Conservation (phyloP, 2,329 filamentous ascomycete genomes). For the Berkeleyomyces basicola region DNA sequence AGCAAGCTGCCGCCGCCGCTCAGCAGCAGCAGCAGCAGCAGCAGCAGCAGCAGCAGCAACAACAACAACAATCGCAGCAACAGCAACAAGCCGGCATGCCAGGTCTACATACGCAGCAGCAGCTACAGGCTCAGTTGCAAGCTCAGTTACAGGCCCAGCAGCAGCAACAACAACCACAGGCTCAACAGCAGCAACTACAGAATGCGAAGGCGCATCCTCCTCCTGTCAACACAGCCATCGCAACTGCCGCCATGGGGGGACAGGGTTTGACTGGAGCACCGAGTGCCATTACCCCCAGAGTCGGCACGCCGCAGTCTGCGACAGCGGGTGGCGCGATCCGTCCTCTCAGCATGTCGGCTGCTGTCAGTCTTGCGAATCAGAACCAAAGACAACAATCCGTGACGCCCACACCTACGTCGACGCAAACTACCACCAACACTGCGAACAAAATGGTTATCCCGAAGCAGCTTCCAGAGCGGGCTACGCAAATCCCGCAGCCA, state of each 20-base stretch:
- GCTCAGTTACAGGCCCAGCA: constrained; percentile 17
- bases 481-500: constrained; percentile 53
- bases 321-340: constrained; percentile 22
- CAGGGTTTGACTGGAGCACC: constrained; percentile 30
- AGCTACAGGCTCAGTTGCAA: constrained; percentile 15
- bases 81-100: neutral
- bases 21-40: constrained; percentile 18
- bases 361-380: constrained; percentile 33
- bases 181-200: constrained; percentile 16
- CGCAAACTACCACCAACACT: constrained; percentile 27
- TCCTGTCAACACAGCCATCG: constrained; percentile 30
- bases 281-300: constrained; percentile 30
- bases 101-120: constrained; percentile 8
- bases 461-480: constrained; percentile 54
- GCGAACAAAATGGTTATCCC: constrained; percentile 60
- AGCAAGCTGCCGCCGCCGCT: neutral
- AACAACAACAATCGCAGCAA: constrained; percentile 12
- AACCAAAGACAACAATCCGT: constrained; percentile 18
- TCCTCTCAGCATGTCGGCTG: constrained; percentile 32
- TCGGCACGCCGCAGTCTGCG: constrained; percentile 33
- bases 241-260: constrained; percentile 25
- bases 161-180: constrained; percentile 19
- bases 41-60: constrained; percentile 18
- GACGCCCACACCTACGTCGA: constrained; percentile 21
- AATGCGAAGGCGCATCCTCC: constrained; percentile 25